These are phyloP conservation scores for Boletus huronensis DNA, from an alignment of 768 basidiomycete species.

Conservation along the genomic window DNA sequence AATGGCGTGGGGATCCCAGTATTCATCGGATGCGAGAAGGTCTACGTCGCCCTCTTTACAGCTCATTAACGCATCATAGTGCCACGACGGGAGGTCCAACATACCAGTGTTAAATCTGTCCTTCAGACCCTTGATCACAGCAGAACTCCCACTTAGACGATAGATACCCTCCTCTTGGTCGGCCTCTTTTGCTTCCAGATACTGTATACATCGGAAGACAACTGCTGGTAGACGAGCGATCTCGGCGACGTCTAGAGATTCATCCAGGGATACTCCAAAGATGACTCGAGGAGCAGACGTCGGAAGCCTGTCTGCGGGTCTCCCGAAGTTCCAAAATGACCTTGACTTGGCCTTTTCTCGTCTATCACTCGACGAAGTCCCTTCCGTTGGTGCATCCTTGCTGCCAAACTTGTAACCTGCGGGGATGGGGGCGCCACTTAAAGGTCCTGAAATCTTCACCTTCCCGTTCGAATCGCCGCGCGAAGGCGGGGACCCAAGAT, in stretches of 20 bases:
- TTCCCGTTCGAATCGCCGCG: constrained; percentile 56
- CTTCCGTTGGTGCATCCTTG: constrained; percentile 56
- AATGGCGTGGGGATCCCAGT: constrained; percentile 97
- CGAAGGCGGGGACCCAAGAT: constrained; percentile 46
- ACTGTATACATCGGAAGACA: constrained; percentile 93
- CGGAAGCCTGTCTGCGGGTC: constrained; percentile 45
- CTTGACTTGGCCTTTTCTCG: constrained; percentile 91
- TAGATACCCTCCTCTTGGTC: constrained; percentile 98
- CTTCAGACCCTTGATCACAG: constrained; percentile 89
- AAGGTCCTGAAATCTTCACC: constrained; percentile 86
- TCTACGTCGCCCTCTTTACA: constrained; percentile 91
- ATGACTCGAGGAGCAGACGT: constrained; percentile 63
- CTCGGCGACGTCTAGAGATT: constrained; percentile 83
- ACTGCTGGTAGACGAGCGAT: constrained; percentile 92
- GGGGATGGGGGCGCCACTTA: constrained; percentile 82
- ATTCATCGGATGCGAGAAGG: constrained; percentile 81
- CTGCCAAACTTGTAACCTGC: constrained; percentile 87
- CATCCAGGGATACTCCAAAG: constrained; percentile 84
- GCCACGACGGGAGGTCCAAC: constrained; percentile 23
- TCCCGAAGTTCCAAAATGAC: constrained; percentile 90
- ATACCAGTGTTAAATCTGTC: constrained; percentile 89
- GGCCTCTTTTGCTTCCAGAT: constrained; percentile 89
- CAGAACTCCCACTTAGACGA: constrained; percentile 89
- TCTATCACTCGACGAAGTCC: constrained; percentile 54
- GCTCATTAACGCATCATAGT: constrained; percentile 5